Evolutionary conservation across 345 rosid species (phyloP).

Genomic region (Melaleuca quinquenervia): DNA sequence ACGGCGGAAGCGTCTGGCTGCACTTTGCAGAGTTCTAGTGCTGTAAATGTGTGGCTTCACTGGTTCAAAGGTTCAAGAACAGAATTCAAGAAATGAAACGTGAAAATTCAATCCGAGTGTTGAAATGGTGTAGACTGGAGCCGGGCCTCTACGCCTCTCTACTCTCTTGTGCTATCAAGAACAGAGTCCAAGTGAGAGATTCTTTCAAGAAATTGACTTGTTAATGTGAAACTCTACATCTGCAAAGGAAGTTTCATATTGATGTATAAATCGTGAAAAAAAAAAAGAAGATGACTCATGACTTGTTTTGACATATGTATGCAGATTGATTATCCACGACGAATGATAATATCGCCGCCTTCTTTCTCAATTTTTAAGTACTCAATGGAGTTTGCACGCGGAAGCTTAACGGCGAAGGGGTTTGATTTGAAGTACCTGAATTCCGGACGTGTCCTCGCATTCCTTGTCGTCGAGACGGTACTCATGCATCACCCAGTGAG

Average conservation of each 20-base stretch:
- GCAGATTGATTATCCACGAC: not conserved
- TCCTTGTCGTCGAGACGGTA: conserved; percentile 88
- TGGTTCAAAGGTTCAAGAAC: not conserved
- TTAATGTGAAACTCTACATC: not conserved
- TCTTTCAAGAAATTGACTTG: not conserved
- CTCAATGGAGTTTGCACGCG: not conserved
- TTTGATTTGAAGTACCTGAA: conserved; percentile 48
- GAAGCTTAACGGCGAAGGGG: not conserved
- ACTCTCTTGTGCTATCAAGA: not conserved
- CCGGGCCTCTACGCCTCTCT: not conserved
- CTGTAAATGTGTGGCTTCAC: not conserved
- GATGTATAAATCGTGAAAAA: not conserved
- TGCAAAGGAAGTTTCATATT: not conserved
- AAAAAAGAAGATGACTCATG: no score
- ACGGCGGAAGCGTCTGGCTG: not conserved
- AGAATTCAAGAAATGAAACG: not conserved
- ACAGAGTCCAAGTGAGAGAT: not conserved
- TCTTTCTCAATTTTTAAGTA: not conserved
- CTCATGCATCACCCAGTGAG: conserved; percentile 98
- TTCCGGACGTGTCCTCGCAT: conserved; percentile 53
- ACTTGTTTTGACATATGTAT: not conserved
- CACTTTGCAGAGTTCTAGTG: not conserved
- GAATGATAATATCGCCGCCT: not conserved
- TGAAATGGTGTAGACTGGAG: not conserved
- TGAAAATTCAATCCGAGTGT: not conserved